Evolutionary conservation across 1,284 basidiomycete species (phyloP), one percentile per base, ranked within the genome.

Genomic region (Inonotus obliquus): DNA sequence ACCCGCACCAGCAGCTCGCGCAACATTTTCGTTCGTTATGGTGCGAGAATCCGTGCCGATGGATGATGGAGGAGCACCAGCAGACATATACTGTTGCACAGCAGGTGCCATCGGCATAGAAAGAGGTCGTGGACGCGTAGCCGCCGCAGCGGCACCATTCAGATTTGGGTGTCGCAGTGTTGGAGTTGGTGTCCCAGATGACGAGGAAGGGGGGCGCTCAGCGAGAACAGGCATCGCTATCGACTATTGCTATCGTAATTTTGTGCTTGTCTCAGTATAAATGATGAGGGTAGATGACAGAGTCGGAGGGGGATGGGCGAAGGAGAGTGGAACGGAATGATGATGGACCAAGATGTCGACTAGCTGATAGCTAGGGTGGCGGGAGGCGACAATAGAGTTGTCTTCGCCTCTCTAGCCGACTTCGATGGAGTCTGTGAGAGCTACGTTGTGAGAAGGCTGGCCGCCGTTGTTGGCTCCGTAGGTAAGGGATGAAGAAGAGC

Each of bases 71-170:
- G 41, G 41, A n/a, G 32, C 53, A 13, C 51, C 58, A 11, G 62
- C 53, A 14, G 59, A 29, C 9, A 45, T 25, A 27, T 63, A 63
- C 39, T 63, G 58, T 48, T 60, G 53, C 7, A 21, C 41, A 7
- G 41, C 41, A 7, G 62, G 62, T 3, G 58, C 44, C 54, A 63
- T 52, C 19, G 62, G 62, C 62, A 63, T 63, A n/a, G 62, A 63
- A 9, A 63, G 29, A 5, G 62, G 62, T 23, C 62, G 38, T 23
- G 62, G 58, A 11, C 62, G 57, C 17, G 4, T 7, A n/a, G 11
- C 41, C 41, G 17, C 32, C 9, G 32, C 32, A 9, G 32, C 32
- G 25, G 58, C 35, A 29, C 62, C 55, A 35, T 63, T 63, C 32
- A 47, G 45, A 19, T 54, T 19, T 23, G 53, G 62, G 32, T 53